Conservation (phyloP, 345 rosid genomes). For the Corchorus olitorius region DNA sequence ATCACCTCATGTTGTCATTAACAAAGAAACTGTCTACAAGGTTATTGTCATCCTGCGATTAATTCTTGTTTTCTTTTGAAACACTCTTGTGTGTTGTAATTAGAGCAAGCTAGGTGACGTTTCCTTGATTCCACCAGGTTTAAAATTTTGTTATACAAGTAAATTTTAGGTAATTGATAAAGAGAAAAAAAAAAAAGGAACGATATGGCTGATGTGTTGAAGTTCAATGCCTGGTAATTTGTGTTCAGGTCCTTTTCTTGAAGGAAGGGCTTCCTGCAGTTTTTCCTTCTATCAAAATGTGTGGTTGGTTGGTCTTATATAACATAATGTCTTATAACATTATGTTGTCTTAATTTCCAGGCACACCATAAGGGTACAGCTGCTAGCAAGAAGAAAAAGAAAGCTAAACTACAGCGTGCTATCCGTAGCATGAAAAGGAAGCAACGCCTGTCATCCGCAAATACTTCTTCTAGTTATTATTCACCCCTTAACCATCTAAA, state of each 20-base stretch:
- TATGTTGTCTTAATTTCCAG: slow-evolving; percentile 38
- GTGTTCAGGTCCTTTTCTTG: neutral
- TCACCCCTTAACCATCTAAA: slow-evolving; percentile 87
- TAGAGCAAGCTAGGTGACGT: neutral
- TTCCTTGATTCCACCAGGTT: neutral
- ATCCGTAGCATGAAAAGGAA: slow-evolving; percentile 74
- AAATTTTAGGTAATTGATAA: neutral
- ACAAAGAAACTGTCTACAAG: slow-evolving; percentile 79
- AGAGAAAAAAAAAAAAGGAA: too few species aligned
- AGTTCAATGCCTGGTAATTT: neutral
- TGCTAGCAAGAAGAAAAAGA: slow-evolving; percentile 94
- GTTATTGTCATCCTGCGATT: slow-evolving; percentile 35
- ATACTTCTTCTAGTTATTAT: slow-evolving; percentile 47
- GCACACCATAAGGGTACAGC: slow-evolving; percentile 80
- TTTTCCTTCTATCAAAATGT: neutral
- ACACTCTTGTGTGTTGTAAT: neutral
- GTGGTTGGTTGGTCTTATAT: too few species aligned
- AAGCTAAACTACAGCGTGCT: slow-evolving; percentile 89
- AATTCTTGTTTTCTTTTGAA: neutral
- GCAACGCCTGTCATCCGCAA: slow-evolving; percentile 70
- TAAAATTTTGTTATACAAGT: neutral
- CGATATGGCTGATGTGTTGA: neutral
- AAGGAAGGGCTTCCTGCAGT: neutral
- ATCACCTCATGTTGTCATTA: slow-evolving; percentile 49
- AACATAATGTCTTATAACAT: slow-evolving; percentile 14